These are phyloP conservation scores for Euphorbia schlechtendalii DNA, from an alignment of 441 rosid genomes.

Conservation along the genomic window DNA sequence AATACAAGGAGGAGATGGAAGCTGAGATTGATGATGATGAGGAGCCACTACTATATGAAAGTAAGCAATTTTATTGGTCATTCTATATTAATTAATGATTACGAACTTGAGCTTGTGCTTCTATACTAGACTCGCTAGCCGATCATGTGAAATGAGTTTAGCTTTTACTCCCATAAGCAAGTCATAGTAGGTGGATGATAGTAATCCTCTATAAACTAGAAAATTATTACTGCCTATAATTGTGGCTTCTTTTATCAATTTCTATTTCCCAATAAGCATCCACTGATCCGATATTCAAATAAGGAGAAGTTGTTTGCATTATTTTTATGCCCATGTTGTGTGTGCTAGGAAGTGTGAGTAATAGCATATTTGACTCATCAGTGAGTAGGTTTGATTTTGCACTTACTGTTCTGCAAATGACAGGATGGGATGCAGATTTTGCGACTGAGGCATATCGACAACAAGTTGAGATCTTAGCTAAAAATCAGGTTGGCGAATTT, in stretches of 20 bases:
- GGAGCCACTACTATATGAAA: constrained; percentile 96
- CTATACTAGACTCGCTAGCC: neutral
- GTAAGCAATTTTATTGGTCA: constrained; percentile 45
- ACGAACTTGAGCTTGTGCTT: neutral
- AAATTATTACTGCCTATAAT: neutral
- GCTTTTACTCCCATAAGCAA: neutral
- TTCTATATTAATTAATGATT: constrained; percentile 4
- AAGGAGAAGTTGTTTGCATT: neutral
- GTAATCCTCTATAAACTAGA: neutral
- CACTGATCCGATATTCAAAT: neutral
- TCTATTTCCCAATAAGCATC: neutral
- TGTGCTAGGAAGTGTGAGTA: neutral
- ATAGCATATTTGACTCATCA: neutral
- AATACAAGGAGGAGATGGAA: constrained; percentile 98
- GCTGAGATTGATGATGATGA: constrained; percentile 99
- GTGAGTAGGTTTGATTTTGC: neutral
- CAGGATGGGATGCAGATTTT: constrained; percentile 99
- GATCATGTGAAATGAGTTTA: neutral
- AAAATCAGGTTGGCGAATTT: constrained; percentile 67
- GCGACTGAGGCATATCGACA: constrained; percentile 99
- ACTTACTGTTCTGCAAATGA: neutral
- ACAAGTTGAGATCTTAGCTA: constrained; percentile 92
- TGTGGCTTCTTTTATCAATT: neutral
- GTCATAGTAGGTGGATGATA: neutral
- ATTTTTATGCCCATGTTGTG: neutral